Conservation (phyloP, 2,329 filamentous ascomycete species). For the Fusarium aywerte region DNA sequence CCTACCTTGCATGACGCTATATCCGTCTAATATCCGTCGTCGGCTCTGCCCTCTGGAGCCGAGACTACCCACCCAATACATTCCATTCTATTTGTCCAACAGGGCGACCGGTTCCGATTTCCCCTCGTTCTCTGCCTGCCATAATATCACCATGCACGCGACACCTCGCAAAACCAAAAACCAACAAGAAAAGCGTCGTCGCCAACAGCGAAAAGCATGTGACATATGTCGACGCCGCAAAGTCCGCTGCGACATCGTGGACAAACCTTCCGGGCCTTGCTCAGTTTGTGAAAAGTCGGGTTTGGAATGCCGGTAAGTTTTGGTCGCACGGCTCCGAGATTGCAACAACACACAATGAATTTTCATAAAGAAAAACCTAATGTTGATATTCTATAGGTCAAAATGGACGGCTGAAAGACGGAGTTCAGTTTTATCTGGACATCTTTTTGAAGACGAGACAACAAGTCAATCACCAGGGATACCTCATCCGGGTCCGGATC, state of each 20-base stretch:
- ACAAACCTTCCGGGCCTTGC: conserved; percentile 30
- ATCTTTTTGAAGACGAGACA: not conserved
- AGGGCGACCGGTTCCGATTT: conserved; percentile 36
- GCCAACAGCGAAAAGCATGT: conserved; percentile 44
- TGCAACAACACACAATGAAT: accelerated
- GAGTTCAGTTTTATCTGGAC: conserved; percentile 21
- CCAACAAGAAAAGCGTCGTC: conserved; percentile 44
- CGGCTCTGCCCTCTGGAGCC: conserved; percentile 16
- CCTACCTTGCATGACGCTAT: no score
- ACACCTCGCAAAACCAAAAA: not conserved
- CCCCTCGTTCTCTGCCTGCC: conserved; percentile 10
- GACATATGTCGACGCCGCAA: conserved; percentile 44
- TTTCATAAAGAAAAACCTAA: accelerated
- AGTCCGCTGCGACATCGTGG: conserved; percentile 42
- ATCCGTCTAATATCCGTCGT: not conserved
- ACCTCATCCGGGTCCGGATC: conserved; percentile 18
- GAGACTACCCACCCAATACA: conserved; percentile 17
- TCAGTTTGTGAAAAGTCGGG: conserved; percentile 44
- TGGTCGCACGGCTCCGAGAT: conserved; percentile 25
- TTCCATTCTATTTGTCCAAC: no score
- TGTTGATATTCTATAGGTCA: conserved; percentile 27
- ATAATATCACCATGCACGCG: conserved; percentile 22
- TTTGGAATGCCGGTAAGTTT: conserved; percentile 41
- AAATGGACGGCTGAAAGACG: conserved; percentile 39
- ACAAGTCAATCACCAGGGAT: conserved; percentile 4